Evolutionary conservation across 2,329 filamentous ascomycete species (phyloP).

Genomic region (Sordariomycetes sp.): DNA sequence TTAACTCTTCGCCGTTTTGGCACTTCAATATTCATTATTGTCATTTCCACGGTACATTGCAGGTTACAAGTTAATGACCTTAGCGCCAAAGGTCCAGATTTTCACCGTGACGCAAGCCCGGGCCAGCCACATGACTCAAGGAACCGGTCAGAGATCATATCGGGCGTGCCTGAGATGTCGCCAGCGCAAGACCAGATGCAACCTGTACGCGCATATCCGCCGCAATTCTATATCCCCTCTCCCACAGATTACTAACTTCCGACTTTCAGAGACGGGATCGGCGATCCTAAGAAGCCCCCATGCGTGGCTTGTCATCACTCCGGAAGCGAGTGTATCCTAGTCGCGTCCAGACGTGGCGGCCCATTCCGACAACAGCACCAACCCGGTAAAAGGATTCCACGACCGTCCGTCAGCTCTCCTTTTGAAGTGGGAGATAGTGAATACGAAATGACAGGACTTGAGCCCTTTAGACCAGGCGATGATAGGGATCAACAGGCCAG

Average conservation of each 20-base stretch:
- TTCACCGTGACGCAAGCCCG: no score
- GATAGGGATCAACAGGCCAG: not conserved
- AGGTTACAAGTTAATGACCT: no score
- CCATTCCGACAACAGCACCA: not conserved
- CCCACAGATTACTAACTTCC: not conserved
- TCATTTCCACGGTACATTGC: no score
- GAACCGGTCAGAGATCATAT: conserved; percentile 6
- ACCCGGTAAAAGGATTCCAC: not conserved
- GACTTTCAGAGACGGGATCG: conserved; percentile 3
- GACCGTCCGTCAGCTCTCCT: not conserved
- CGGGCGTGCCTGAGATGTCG: conserved; percentile 8
- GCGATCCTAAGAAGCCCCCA: conserved; percentile 4
- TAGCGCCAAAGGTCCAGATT: no score
- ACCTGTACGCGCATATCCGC: conserved; percentile 5
- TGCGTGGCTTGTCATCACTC: conserved; percentile 4
- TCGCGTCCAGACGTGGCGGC: conserved; percentile 2
- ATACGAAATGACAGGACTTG: no score
- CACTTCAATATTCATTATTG: no score
- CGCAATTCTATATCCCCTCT: not conserved
- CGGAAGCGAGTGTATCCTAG: conserved; percentile 3
- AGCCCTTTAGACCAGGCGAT: not conserved
- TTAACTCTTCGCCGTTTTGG: no score
- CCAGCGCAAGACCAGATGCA: conserved; percentile 8
- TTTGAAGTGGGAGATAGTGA: no score
- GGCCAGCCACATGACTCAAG: conserved; percentile 8